Conservation (phyloP, 257 asterid genomes). For the Primulina tabacum region DNA sequence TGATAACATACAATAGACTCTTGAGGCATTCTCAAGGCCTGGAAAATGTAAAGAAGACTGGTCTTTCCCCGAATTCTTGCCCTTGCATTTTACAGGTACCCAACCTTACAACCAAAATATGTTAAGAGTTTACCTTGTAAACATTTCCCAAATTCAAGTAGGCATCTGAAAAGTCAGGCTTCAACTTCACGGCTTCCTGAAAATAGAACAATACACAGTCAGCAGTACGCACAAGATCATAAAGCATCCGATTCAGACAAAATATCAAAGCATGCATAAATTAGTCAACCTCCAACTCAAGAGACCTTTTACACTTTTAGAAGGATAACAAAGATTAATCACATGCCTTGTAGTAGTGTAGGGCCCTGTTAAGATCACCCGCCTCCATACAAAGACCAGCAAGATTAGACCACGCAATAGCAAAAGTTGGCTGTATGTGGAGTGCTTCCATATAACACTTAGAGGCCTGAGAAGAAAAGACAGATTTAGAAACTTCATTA, state of each 20-base stretch:
- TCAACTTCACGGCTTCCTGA: conserved; percentile 96
- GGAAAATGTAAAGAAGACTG: conserved; percentile 58
- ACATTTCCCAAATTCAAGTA: conserved; percentile 92
- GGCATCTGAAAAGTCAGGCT: conserved; percentile 91
- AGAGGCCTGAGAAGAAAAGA: conserved; percentile 59
- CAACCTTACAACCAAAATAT: conserved; percentile 43
- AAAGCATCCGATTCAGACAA: conserved; percentile 2
- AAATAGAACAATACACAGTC: conserved; percentile 25
- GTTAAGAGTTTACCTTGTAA: conserved; percentile 77
- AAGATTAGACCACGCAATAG: conserved; percentile 99
- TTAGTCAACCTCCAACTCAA: conserved; percentile 6
- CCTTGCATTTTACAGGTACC: conserved; percentile 50
- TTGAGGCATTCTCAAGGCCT: conserved; percentile 96
- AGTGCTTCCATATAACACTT: conserved; percentile 91
- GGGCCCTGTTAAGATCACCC: conserved; percentile 84
- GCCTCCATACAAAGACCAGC: conserved; percentile 99
- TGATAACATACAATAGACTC: conserved; percentile 92
- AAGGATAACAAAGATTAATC: conserved; percentile 11
- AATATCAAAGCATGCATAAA: conserved; percentile 15
- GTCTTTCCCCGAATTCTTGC: conserved; percentile 49
- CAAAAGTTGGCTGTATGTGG: conserved; percentile 88
- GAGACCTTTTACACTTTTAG: not conserved
- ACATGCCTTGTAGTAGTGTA: conserved; percentile 90
- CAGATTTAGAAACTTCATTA: not conserved
- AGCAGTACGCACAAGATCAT: conserved; percentile 22